Evolutionary conservation across 2,329 filamentous ascomycete species (phyloP), one percentile per base, ranked within the genome.

Genomic region (Plenodomus biglobosus): DNA sequence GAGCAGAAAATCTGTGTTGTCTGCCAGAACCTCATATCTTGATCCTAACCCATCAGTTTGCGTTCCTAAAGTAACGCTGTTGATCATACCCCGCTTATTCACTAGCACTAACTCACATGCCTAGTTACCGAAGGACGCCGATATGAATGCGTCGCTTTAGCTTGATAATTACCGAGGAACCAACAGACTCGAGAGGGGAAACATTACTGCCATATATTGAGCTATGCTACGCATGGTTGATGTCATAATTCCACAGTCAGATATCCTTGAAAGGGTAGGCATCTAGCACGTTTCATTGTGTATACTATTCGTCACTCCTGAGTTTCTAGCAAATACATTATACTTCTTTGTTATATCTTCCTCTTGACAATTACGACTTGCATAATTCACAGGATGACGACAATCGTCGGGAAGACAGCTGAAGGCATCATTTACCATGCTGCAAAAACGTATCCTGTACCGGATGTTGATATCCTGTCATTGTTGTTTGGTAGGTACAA

Each of bases 381-480:
- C 37, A 40, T 30, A 17, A 1, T n/a, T 35, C 3, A 10, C 34
- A 55, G 39, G 4, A 71, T 70, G 68, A 49, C 62, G 13, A 72
- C 65, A 4, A 61, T 67, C 17, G 61, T 68, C n/a, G 66, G 70
- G 18, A 68, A 58, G 38, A 69, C 65, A 3, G 39, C 56, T 0
- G 50, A 64, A 11, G 64, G 67, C 40, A 63, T 54, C 20, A 53
- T 71, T 21, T 71, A 72, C 46, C 56, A 60, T 10, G 62, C 65
- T 13, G 58, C 66, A 8, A 63, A 67, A 43, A 59, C 55, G n/a
- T 68, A 66, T 38, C 57, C 65, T 5, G 44, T 71, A 2, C 73
- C 75, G 2, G 54, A 70, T 40, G 43, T 75, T 34, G 74, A 77
- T 48, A 16, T 77, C 20, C 50, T 76, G 22, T 75, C 70, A 0